Evolutionary conservation across 1,284 basidiomycete species (phyloP), one percentile per base, ranked within the genome.

Genomic region (Fistulinella cinereoalba): DNA sequence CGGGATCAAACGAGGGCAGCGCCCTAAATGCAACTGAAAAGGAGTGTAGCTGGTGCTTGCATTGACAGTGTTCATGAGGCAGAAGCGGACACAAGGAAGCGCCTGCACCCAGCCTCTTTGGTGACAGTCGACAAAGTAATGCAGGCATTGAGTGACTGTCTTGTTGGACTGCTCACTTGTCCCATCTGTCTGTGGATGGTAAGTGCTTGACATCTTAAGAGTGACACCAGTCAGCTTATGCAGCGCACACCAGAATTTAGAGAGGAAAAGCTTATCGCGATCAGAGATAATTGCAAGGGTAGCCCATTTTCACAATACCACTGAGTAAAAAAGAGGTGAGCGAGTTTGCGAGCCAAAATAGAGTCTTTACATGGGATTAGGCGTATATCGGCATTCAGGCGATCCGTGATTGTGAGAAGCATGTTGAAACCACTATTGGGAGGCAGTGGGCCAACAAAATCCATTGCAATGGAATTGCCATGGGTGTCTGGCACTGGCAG

Each of bases 31-130:
- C 0, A 67, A 51, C 33, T 69, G 57, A 57, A 76, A 76, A 0
- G 61, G 68, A 0, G 70, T 64, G 21, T 60, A 61, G 0, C 60
- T 60, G 1, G 68, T 74, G 3, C 68, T 61, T 29, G 53, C 25
- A 25, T 60, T 71, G 4, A 63, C 41, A 0, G 58, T 52, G 37
- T 69, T 71, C 64, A 74, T 75, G 41, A 71, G 62, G 0, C 60
- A 53, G 49, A 76, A 77, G 18, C 60, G 60, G 0, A 74, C 61
- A 0, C 55, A 37, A 0, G 71, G 70, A 0, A 78, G 55, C 0
- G 61, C 56, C 0, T 33, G 9, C 0, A 57, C 50, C 77, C 77
- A 80, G 7, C 76, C 68, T 21, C 59, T 56, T 47, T 80, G 74
- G 21, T 72, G 57, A 28, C 65, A 56, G 18, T 69, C 62, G 3